Base-by-base conservation (phyloP, 106 monocot species). In the Agapanthus africanus region DNA sequence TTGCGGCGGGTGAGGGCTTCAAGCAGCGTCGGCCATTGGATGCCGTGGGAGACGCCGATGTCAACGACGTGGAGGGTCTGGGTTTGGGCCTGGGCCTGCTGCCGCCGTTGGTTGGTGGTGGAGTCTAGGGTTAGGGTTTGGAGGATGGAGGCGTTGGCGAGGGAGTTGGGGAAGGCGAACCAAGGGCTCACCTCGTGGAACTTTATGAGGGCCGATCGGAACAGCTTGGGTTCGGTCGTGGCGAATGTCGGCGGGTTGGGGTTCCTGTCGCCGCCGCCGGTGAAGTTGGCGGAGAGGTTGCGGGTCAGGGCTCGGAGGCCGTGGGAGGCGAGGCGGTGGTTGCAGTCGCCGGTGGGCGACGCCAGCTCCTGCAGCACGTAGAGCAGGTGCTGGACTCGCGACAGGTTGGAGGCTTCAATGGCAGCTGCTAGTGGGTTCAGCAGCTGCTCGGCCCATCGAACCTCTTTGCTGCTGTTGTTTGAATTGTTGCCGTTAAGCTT, bases 21-120 rank as follows among this genome's bases (percentile, higher is more conserved):
- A 31, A 91, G 80, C 3, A 91, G 79, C 51, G 90, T 91, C 61
- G 90, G 90, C 86, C 90, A 91, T 56, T 91, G 90, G 68, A 91
- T 73, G 19, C 87, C 90, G 49, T 91, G 90, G 19, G 87, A 84
- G 49, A 87, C 79, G 28, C 90, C 90, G 36, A 84, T 39, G 68
- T 91, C 87, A 46, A 91, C 66, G 47, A 91, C 72, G 74, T 87
- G 90, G 68, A 91, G 79, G 41, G 38, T 31, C 26, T 75, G 37
- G 1, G 75, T 36, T 11, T 40, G 69, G n/a, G n/a, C n/a, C 31
- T 44, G 70, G 61, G 34, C 52, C n/a, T n/a, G n/a, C n/a, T n/a
- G n/a, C n/a, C n/a, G n/a, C n/a, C n/a, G n/a, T n/a, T n/a, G n/a
- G n/a, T n/a, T n/a, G n/a, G n/a, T n/a, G n/a, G n/a, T n/a, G 19